Conservation (phyloP, 1,284 basidiomycete genomes). For the Megacollybia platyphylla region DNA sequence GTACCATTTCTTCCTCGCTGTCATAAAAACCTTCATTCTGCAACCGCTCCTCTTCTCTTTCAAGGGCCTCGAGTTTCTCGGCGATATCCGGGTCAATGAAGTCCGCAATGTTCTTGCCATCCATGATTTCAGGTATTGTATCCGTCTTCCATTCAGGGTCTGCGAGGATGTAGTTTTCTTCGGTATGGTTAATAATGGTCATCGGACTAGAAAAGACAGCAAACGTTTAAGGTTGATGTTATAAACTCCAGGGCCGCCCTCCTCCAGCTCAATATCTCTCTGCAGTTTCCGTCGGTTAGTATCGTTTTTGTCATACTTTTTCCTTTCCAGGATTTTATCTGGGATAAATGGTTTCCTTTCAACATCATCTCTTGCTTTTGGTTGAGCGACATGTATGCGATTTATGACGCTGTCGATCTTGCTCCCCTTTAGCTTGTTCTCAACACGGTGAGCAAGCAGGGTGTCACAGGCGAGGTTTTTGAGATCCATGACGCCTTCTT, state of each 20-base stretch:
- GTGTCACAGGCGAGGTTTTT: constrained; percentile 89
- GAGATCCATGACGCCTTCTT: constrained; percentile 92
- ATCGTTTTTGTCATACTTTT: constrained; percentile 61
- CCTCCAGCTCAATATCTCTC: constrained; percentile 71
- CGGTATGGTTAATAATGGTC: constrained; percentile 6
- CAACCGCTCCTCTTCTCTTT: constrained; percentile 92
- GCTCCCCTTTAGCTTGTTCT: constrained; percentile 85
- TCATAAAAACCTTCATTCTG: constrained; percentile 95
- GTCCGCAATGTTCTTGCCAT: constrained; percentile 98
- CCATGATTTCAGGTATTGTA: constrained; percentile 90
- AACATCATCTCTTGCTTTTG: constrained; percentile 78
- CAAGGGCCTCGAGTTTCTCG: constrained; percentile 93
- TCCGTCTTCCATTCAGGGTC: constrained; percentile 96
- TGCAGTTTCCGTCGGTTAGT: constrained; percentile 43
- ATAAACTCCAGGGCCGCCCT: constrained; percentile 83
- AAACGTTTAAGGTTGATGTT: constrained; percentile 82
- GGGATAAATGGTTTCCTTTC: constrained; percentile 81
- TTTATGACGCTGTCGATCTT: constrained; percentile 88
- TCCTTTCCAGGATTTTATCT: constrained; percentile 54
- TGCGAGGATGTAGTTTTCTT: constrained; percentile 84
- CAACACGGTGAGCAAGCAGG: constrained; percentile 85
- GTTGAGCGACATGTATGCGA: constrained; percentile 87
- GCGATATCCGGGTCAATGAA: constrained; percentile 99
- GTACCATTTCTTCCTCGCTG: constrained; percentile 73
- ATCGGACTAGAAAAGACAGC: constrained; percentile 13